Evolutionary conservation across 129 eudicot genomes (phyloP), one percentile per base, ranked within the genome.

Genomic region (Deinandra increscens): DNA sequence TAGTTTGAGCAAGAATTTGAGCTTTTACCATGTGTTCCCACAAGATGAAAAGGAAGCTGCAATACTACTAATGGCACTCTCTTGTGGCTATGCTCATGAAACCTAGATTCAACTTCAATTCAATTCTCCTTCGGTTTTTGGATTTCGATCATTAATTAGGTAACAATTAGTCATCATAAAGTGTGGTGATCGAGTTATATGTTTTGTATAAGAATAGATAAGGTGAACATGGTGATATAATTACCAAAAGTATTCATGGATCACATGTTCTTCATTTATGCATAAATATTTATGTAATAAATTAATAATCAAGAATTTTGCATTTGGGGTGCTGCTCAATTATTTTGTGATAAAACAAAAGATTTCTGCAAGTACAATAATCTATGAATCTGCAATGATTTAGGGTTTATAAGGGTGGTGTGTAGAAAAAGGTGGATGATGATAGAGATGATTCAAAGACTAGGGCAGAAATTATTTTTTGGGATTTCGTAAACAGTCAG

Each of bases 41-140:
- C 76, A 69, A 44, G 89, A 84, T 44, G 89, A 84, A 66, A 79
- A 81, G 64, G 89, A 81, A 69, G 89, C 84, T 23, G 89, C 89
- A 53, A 81, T 84, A 45, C 82, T 81, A 26, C 75, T 84, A 56
- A 84, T 84, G 89, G 84, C 86, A 38, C 78, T 84, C 45, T 84
- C 89, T 33, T 81, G 86, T 81, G 86, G 89, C 75, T 72, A 71
- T 63, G 77, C 76, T 78, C 81, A 70, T 75, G 70, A 76, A 60
- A 37, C 69, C 17, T 69, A 31, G 26, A 26, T 1, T 1, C 31
- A 9, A 6, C 29, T 33, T 46, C 54, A 2, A 46, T 33, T 46
- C 54, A 2, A 46, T 46, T 5, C n/a, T 15, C 9, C 60, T 73
- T 37, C 20, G 14, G 4, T 74, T 64, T 50, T 67, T 36, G 7